Evolutionary conservation across 1,284 basidiomycete species (phyloP).

Genomic region (Ganoderma resinaceum): DNA sequence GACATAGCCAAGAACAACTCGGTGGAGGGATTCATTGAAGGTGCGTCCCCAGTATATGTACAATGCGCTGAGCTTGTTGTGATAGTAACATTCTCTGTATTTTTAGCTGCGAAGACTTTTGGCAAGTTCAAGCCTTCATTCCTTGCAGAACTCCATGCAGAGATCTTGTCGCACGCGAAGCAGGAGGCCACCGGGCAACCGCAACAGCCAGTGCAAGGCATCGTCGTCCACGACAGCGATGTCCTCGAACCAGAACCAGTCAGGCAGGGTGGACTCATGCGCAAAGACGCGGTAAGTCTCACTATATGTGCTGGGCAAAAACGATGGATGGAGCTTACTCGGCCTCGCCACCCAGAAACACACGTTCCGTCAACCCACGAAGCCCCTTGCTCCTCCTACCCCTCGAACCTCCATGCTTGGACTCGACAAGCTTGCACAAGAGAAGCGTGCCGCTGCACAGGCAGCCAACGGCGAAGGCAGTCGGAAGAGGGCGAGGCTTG

Average conservation of each 20-base stretch:
- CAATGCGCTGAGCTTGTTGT: not conserved
- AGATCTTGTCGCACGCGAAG: conserved; percentile 68
- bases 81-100: conserved; percentile 19
- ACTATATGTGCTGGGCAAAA: not conserved
- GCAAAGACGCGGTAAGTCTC: conserved; percentile 67
- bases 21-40: conserved; percentile 68
- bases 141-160: conserved; percentile 62
- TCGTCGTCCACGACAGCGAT: conserved; percentile 82
- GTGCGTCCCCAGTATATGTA: conserved; percentile 39
- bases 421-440: conserved; percentile 85
- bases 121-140: conserved; percentile 83
- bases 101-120: conserved; percentile 78
- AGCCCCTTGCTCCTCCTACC: conserved; percentile 74
- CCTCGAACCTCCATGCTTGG: conserved; percentile 83
- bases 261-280: conserved; percentile 80
- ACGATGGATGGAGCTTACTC: not conserved
- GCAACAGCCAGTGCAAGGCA: conserved; percentile 70
- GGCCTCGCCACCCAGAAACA: conserved; percentile 58
- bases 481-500: conserved; percentile 72
- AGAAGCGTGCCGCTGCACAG: conserved; percentile 76
- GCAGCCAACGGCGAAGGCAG: conserved; percentile 50
- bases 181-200: conserved; percentile 65
- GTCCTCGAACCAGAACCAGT: conserved; percentile 80
- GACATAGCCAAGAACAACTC: conserved; percentile 80
- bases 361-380: conserved; percentile 77